Conservation (phyloP, 2,329 filamentous ascomycete species). For the Monosporascus sp. region DNA sequence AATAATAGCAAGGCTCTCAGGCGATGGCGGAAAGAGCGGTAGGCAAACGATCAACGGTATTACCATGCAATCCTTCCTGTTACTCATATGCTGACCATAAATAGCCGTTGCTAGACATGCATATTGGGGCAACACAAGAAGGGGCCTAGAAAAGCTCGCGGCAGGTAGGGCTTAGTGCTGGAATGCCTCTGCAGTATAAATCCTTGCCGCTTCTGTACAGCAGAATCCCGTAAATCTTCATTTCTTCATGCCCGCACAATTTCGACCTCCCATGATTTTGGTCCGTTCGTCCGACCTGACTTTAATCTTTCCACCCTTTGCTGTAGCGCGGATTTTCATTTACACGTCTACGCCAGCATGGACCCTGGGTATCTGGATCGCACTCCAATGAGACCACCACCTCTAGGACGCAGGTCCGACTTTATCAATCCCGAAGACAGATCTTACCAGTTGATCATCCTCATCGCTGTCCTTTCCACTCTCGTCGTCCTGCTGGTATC, state of each 20-base stretch:
- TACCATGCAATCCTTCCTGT: no score
- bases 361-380: conserved; percentile 6
- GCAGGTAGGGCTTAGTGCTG: background rate
- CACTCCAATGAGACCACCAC: conserved; percentile 6
- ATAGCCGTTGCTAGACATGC: no score
- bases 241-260: background rate
- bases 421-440: conserved; percentile 9
- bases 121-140: background rate
- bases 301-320: background rate
- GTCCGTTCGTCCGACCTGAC: background rate
- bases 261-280: background rate
- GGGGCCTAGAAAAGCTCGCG: background rate
- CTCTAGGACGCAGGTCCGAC: conserved; percentile 7
- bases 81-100: no score
- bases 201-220: background rate
- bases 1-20: background rate
- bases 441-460: conserved; percentile 6
- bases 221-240: background rate
- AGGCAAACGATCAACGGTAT: no score
- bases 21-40: no score
- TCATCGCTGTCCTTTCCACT: conserved; percentile 2
- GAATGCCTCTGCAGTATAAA: background rate
- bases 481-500: conserved; percentile 2
- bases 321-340: background rate
- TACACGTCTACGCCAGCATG: conserved; percentile 1